Evolutionary conservation across 352 stramenopile species (phyloP), one percentile per base, ranked within the genome.

Genomic region (Aphanomyces cochlioides): DNA sequence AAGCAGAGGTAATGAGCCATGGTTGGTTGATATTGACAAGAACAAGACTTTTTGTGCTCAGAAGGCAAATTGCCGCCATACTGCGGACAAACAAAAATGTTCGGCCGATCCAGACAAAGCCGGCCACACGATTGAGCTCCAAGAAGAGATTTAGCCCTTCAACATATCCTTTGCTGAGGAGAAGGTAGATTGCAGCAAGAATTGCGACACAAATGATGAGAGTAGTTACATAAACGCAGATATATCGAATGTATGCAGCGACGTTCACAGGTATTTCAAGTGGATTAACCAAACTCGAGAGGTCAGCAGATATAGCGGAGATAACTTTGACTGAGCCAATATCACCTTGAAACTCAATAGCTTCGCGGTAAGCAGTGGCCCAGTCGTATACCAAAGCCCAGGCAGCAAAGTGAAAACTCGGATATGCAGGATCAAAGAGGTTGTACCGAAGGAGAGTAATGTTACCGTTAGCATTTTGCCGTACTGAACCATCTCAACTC

Each of bases 121-220:
- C 56, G 5, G n/a, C 56, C 4, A 61, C 56, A 4, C 56, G 56
- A 12, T 61, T 67, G 59, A 67, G 19, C 7, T 36, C 59, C n/a
- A n/a, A n/a, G 34, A 67, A 40, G 6, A 67, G 15, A 57, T 67
- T n/a, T 6, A 36, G 28, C 10, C 59, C 59, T 12, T 36, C 21
- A 57, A 67, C 54, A n/a, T 67, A 36, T 6, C 59, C 59, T n/a
- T n/a, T n/a, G n/a, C n/a, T n/a, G n/a, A n/a, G n/a, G 54, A 15
- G 59, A 48, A 15, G 8, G 15, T 15, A 48, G 8, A 48, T 48
- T 8, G 43, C 15, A n/a, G 17, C 36, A 37, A n/a, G 12, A n/a
- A 67, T 19, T 13, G 47, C 19, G 47, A 53, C 5, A 19, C 48
- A 40, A 2, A 38, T 15, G 13, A 56, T 36, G 41, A 56, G n/a